phyloP scores from a whole-genome alignment of 305 asterid genomes.

The Ilex paraguariensis region DNA sequence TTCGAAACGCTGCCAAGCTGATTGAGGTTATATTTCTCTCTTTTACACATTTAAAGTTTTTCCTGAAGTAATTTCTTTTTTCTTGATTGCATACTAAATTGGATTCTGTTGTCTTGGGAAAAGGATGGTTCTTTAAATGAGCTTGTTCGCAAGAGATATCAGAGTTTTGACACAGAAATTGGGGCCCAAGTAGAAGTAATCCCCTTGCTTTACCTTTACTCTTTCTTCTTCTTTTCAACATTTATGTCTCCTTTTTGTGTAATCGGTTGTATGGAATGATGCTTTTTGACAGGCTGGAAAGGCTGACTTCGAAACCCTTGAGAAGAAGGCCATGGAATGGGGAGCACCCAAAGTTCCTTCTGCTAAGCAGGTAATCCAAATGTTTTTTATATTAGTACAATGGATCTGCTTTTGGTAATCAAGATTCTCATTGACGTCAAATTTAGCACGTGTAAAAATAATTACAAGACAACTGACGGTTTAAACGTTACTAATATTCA shows the following conservation, averaged over 20 bases:
- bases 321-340: constrained; percentile 74
- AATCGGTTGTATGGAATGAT: not conserved
- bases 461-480: not conserved
- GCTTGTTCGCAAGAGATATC: constrained; percentile 78
- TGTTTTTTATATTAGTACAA: too few relatives aligned
- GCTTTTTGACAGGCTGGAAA: constrained; percentile 67
- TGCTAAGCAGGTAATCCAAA: constrained; percentile 66
- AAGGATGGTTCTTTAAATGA: constrained; percentile 71
- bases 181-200: constrained; percentile 78
- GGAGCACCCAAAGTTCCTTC: constrained; percentile 87
- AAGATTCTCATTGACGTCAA: not conserved
- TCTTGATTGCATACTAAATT: not conserved
- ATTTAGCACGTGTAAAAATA: not conserved
- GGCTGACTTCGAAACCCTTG: constrained; percentile 73
- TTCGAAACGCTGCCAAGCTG: constrained; percentile 78
- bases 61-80: not conserved
- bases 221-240: not conserved
- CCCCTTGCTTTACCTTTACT: too few relatives aligned
- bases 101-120: constrained; percentile 1
- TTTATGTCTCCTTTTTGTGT: not conserved
- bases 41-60: not conserved
- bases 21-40: constrained; percentile 44
- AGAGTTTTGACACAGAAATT: constrained; percentile 77
- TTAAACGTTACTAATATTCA: too few relatives aligned
- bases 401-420: too few relatives aligned